A percentile compares a stretch with the other conserved stretches of the same genome.
These are phyloP conservation scores for Haematococcus sp. DNA, from an alignment of 139 green algal genomes.

Conservation along the genomic window DNA sequence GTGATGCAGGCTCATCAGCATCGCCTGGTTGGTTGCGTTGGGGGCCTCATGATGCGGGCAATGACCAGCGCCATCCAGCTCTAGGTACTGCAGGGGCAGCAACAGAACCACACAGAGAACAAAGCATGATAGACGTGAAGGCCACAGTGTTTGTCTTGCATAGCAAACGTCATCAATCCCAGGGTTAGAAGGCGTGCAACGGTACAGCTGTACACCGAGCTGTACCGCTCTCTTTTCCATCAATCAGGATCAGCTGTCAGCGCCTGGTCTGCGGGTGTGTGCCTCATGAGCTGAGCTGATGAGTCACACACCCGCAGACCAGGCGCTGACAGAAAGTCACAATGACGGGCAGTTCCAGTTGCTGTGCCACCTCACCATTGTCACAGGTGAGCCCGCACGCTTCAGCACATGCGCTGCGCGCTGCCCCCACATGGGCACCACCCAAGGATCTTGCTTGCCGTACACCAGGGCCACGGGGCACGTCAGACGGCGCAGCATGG, in stretches of 20 bases:
- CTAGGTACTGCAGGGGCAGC: neutral
- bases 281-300: neutral
- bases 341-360: too few species aligned
- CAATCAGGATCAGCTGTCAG: too few species aligned
- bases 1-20: constrained; percentile 1
- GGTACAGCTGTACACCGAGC: too few species aligned
- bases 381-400: neutral
- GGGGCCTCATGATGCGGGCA: constrained; percentile 68
- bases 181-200: neutral
- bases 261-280: neutral
- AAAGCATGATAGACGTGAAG: neutral
- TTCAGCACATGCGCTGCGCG: constrained; percentile 18
- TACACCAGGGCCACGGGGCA: constrained; percentile 28
- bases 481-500: constrained; percentile 33
- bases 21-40: constrained; percentile 21
- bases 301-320: neutral
- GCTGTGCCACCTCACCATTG: constrained; percentile 1
- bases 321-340: too few species aligned
- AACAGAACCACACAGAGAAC: neutral
- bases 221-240: too few species aligned
- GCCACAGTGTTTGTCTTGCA: neutral
- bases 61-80: constrained; percentile 27
- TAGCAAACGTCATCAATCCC: neutral
- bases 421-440: constrained; percentile 65
- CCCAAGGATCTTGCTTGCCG: constrained; percentile 65